A percentile compares a stretch with the other conserved stretches of the same genome.
phyloP scores from a whole-genome alignment of 306 rosid species.

The Inga oerstediana region DNA sequence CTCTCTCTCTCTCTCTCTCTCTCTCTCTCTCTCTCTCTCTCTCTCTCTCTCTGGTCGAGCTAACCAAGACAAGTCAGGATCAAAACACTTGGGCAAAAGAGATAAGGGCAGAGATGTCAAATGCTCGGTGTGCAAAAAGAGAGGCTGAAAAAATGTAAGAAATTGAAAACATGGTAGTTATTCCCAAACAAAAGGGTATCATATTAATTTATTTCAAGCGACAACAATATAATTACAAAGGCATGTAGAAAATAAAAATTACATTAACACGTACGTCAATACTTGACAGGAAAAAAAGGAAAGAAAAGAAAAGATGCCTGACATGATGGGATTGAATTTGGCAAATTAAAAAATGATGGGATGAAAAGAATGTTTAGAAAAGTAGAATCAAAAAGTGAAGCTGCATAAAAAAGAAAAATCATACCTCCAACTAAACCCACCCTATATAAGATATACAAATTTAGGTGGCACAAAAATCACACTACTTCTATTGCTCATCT shows the following conservation, averaged over 20 bases:
- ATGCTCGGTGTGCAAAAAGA: no score
- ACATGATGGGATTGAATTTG: background rate
- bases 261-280: background rate
- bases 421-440: conserved; percentile 48
- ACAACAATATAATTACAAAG: background rate
- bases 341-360: background rate
- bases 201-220: background rate
- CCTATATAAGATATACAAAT: conserved; percentile 17
- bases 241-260: conserved; percentile 26
- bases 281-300: background rate
- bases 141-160: background rate
- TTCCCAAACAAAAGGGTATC: background rate
- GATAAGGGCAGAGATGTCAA: no score
- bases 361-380: conserved; percentile 11
- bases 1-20: no score
- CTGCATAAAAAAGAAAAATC: conserved; percentile 24
- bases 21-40: no score
- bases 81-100: no score
- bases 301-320: background rate
- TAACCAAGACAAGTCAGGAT: no score
- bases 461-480: conserved; percentile 30
- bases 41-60: no score
- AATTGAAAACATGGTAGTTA: background rate
- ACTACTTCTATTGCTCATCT: conserved; percentile 24
- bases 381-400: conserved; percentile 24